Evolutionary conservation across 164 flowering plant genomes (phyloP), one percentile per base, ranked within the genome.

Genomic region (Stephania yunnanensis): DNA sequence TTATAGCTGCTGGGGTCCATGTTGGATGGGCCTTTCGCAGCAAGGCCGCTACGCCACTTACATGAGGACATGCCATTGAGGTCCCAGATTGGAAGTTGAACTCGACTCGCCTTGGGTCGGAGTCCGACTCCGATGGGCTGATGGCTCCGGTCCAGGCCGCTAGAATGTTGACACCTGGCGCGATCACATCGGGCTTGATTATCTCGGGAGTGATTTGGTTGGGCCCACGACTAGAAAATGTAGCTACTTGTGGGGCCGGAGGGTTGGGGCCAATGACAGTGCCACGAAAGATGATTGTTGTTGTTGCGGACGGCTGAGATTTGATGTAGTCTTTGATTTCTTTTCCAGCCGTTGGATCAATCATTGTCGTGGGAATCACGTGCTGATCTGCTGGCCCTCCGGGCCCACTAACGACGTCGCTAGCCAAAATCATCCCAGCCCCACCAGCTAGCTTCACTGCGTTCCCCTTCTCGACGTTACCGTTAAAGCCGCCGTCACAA

Each of bases 1-100:
- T 92, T 11, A 95, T 79, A 0, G 91, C 95, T 1, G 98, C 94
- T 1, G 98, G 91, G 15, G 87, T 81, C 96, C 97, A 95, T 42
- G 68, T 44, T 0, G 93, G 95, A 74, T 86, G 73, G 25, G 92
- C 93, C 73, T 86, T 87, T 0, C 88, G 79, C 3, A 95, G 91
- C 85, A 93, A 68, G 4, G 97, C 98, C 19, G 96, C 97, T 11
- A 93, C 68, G 2, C 99, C 98, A 66, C 97, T 92, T 4, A 87
- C 99, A 55, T 93, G 99, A 1, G 98, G 98, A 77, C 97, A 93
- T 61, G 98, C 81, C 97, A 95, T 93, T 6, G 98, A 95, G 0
- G 98, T 95, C 46, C 99, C 98, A 0, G 97, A 90, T 2, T 88
- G 86, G 5, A 95, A 87, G 65, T 89, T 93, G 82, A 93, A 95